Base-by-base conservation (phyloP, 2,329 filamentous ascomycete genomes). In the Epichloe sp. region DNA sequence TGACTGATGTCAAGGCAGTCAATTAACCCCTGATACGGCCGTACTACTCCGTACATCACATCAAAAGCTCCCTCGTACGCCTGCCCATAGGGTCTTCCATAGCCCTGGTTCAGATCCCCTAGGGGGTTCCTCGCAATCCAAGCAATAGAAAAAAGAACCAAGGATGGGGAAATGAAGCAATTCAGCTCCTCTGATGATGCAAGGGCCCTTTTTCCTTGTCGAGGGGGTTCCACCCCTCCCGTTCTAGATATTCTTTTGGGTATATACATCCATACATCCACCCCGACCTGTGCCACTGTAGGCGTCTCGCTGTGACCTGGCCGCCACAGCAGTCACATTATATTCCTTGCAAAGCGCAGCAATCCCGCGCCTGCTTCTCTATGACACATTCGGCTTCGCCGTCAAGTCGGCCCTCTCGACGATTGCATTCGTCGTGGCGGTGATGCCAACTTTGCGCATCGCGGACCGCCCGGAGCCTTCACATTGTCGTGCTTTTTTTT, bases 231-330 rank as follows among this genome's bases (percentile, higher is more conserved):
- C 46, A 11, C 31, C 41, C 41, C 45, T 52, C 35, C 40, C 31
- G 10, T n/a, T 52, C 36, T 52, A 52, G 49, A 35, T 42, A 14
- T 26, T 51, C 48, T 26, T 43, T 36, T 42, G 41, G 41, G 48
- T 53, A 48, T 53, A 51, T 51, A 51, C 45, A 48, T 26, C 26
- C 42, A 51, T 51, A 51, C 45, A 48, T 26, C 26, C 42, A 48
- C 48, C 19, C 45, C 23, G 34, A 23, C 15, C 7, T 34, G 26
- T 45, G 44, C 34, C 34, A 21, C 7, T 5, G 35, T 21, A 21
- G 21, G 23, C 23, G 15, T 14, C 12, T 19, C 19, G 31, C 34
- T 35, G 44, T 36, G 10, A 21, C 44, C n/a, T 40, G 19, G 31
- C 31, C n/a, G 35, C 38, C 34, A 17, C 26, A 5, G n/a, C n/a